A percentile compares a stretch with the other conserved stretches of the same genome.
phyloP scores from a whole-genome alignment of 495 filamentous ascomycete species.

The Amphirosellinia nigrospora region DNA sequence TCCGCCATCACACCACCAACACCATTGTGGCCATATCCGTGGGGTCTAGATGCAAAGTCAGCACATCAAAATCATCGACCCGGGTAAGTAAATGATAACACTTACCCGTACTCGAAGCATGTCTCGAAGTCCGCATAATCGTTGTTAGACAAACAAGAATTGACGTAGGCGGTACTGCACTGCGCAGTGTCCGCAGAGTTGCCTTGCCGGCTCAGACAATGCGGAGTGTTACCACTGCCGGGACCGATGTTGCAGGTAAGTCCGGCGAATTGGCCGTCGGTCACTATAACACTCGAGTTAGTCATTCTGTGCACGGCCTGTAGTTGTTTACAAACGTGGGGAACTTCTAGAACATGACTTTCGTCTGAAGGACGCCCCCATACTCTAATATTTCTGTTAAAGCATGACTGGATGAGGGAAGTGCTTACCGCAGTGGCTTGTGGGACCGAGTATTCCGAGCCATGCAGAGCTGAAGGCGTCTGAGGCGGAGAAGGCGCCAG shows the following conservation, averaged over 20 bases:
- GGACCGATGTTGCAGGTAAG: slow-evolving; percentile 41
- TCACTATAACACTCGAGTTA: slow-evolving; percentile 19
- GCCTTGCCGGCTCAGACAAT: slow-evolving; percentile 25
- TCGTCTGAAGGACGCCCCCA: neutral
- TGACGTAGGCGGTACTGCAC: slow-evolving; percentile 34
- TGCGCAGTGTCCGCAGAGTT: slow-evolving; percentile 29
- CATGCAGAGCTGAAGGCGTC: slow-evolving; percentile 22
- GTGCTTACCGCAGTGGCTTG: slow-evolving; percentile 26
- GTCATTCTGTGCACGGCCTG: neutral
- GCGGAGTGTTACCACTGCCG: slow-evolving; percentile 8
- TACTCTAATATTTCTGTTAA: neutral
- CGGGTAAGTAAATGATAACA: neutral
- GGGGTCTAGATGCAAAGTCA: slow-evolving; percentile 11
- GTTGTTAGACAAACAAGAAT: slow-evolving; percentile 25
- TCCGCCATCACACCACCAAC: slow-evolving; percentile 37
- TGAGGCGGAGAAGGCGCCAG: slow-evolving; percentile 21
- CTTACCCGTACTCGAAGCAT: slow-evolving; percentile 32
- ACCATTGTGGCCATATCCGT: slow-evolving; percentile 32
- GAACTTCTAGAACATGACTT: neutral
- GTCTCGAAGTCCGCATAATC: slow-evolving; percentile 27
- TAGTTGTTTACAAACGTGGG: neutral
- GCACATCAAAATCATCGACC: neutral
- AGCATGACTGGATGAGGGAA: neutral
- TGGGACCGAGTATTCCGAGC: slow-evolving; percentile 18
- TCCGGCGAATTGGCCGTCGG: slow-evolving; percentile 35